Base-by-base conservation (phyloP, 495 filamentous ascomycete species). In the Tuber aestivum region DNA sequence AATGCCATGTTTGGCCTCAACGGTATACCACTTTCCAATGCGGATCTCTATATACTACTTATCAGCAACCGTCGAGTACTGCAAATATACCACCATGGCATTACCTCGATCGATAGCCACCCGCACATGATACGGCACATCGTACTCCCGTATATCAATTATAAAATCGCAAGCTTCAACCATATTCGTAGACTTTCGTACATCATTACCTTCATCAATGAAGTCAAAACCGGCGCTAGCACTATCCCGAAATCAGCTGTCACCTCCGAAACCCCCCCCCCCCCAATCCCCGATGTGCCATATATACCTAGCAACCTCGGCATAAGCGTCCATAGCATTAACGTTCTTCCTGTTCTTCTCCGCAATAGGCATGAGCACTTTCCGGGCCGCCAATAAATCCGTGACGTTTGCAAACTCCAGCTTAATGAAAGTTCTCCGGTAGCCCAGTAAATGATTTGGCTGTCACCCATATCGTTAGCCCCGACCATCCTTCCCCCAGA, bases 61-160 rank as follows among this genome's bases (percentile, higher is more conserved):
- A 50, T 77, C 35, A 72, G 50, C n/a, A 79, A 50, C 21, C 10
- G 40, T 45, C 18, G 18, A 21, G 69, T 21, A 32, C 6, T 41
- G 23, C 14, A 42, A 23, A 16, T 41, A 61, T 35, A 37, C 20
- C 21, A 9, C 48, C 45, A 70, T 37, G 40, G 12, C 83, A 89
- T 70, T 83, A 94, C 93, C 90, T 87, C 94, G 89, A 84, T 99
- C 95, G 86, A 99, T 98, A 82, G 94, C 92, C 85, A 98, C 95
- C 87, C 95, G 90, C 81, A 99, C 95, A 88, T 99, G 95, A 86
- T 99, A 99, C 80, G 94, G 95, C 81, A 99, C 95, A 86, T 99
- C 95, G 84, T 94, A 99, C 86, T 99, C 95, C 87, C 95, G 90
- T 84, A 98, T 97, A 89, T 99, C 95, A 86, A 97, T 89, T 87